Base-by-base conservation (phyloP, 2,329 filamentous ascomycete genomes). In the Pseudonectria foliicola region DNA sequence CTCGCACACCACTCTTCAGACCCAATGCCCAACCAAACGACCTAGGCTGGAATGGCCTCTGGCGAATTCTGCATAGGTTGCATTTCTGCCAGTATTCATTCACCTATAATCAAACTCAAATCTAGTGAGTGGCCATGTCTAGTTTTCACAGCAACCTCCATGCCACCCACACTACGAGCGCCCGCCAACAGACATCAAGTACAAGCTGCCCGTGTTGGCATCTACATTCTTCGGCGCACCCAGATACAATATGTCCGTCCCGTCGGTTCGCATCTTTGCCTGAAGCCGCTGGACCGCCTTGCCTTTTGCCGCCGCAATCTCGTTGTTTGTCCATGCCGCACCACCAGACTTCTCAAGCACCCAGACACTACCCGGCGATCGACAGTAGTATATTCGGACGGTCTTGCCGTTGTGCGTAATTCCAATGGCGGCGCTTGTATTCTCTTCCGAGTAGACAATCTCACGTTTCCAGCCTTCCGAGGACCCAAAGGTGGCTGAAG, bases 341-440 rank as follows among this genome's bases (percentile, higher is more conserved):
- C 13, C 32, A 3, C 42, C 41, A 11, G 10, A 28, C 34, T 40
- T 44, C 44, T 46, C 44, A 14, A 46, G 23, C 10, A 53, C 46
- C 28, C 40, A 46, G 6, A 38, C 31, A 13, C 44, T 45, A 10
- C 39, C 45, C 2, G 34, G 34, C 6, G 34, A 33, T 2, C 43
- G 37, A 21, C 44, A 48, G 38, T 48, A 48, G 31, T 46, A 48
- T 25, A 48, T 46, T 23, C 45, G 31, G 2, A 42, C 42, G 4
- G 39, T 43, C 3, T 27, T 40, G 16, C 34, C 42, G 28, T 49
- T 35, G 31, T 46, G 46, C 6, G 37, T 44, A 28, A 48, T 29
- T 5, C 42, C 42, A n/a, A 49, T 23, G 2, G 42, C 42, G 2
- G 46, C 44, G 13, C 37, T 49, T 13, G 46, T 49, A 14, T 43